Base-by-base conservation (phyloP, 805 yeast species). In the Saccharomycopsis sp. region DNA sequence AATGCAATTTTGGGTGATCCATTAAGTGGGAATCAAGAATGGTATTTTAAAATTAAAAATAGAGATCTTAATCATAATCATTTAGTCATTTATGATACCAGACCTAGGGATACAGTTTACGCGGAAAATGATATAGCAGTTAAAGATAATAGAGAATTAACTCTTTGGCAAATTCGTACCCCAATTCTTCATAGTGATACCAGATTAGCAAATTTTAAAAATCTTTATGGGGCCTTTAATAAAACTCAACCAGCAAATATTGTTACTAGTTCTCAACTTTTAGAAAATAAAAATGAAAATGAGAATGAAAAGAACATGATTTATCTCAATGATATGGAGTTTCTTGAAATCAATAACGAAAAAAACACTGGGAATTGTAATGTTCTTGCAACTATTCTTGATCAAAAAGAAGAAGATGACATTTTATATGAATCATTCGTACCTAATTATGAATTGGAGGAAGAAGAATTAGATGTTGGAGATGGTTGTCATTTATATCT, bases 401-500 rank as follows among this genome's bases (percentile, higher is more conserved):
- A 12, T 15, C 13, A 31, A n/a, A n/a, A 27, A 26, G 37, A 36
- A 15, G 40, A 38, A 14, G 36, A 37, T 5, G 43, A 40, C 21
- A 37, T 36, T 6, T 15, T 37, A 13, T 29, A 42, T 23, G 43
- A 38, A 21, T 31, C 25, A 31, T 31, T 33, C 21, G 17, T 19
- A 15, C 31, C n/a, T 6, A 17, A 13, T 8, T 21, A 31, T 5
- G 26, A 27, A 13, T 31, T 23, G n/a, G 42, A 32, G 13, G 34
- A 31, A 14, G 45, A 42, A 21, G 15, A 19, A 5, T 26, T 44
- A 12, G 44, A 46, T 34, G 32, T 44, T n/a, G 45, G 41, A 2
- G 49, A 44, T 21, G 48, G 49, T 4, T 41, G 47, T 31, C 45
- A 46, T 32, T n/a, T 41, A 25, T 37, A 46, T 15, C 18, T 41